A percentile compares a stretch with the other conserved stretches of the same genome.
Conservation (phyloP, 192 early-diverging fungal genomes). For the Linnemannia exigua region DNA sequence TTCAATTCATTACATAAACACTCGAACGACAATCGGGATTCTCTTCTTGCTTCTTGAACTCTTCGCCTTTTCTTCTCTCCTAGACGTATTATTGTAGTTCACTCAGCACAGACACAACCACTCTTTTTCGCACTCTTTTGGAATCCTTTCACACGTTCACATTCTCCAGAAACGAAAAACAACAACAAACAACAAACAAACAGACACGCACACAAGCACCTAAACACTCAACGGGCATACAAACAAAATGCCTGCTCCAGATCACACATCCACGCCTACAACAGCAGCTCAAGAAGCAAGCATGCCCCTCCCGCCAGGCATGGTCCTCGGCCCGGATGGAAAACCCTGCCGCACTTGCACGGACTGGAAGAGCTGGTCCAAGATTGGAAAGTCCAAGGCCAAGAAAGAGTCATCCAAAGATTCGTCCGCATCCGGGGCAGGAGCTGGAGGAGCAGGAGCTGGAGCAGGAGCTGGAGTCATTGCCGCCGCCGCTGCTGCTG, state of each 20-base stretch:
- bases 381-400: conserved; percentile 58
- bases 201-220: not conserved
- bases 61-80: not conserved
- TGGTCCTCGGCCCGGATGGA: conserved; percentile 62
- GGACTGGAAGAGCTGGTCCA: conserved; percentile 81
- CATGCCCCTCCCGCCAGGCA: conserved; percentile 36
- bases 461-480: not conserved
- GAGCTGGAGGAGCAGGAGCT: conserved; percentile 23
- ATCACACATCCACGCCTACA: not conserved
- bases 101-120: not conserved
- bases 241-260: conserved; percentile 39
- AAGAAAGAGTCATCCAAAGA: conserved; percentile 28
- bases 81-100: not conserved
- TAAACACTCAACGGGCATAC: too few relatives aligned
- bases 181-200: not conserved
- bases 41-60: not conserved
- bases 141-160: not conserved
- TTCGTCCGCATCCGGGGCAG: not conserved
- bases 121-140: not conserved
- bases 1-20: not conserved
- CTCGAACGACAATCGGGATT: not conserved
- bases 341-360: conserved; percentile 88
- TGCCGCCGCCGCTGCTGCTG: conserved; percentile 4
- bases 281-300: not conserved
- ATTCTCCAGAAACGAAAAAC: too few relatives aligned